Percentiles rank a stretch among this genome's conserved stretches.
Evolutionary conservation across 805 yeast genomes (phyloP).

Genomic region (Jamesozyma hellenica): DNA sequence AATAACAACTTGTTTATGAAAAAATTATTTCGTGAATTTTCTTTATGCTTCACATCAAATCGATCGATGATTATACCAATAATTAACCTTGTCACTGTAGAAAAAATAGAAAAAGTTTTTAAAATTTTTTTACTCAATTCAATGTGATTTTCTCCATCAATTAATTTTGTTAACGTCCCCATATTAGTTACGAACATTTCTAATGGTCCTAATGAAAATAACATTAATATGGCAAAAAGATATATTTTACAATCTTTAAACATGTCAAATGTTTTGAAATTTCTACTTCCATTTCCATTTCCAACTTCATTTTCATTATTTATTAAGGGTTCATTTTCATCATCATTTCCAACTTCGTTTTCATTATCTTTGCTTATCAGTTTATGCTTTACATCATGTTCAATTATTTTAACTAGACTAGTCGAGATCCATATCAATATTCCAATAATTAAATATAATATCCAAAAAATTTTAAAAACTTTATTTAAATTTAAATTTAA

Average conservation of each 20-base stretch:
- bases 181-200: conserved; percentile 79
- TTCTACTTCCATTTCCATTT: not conserved
- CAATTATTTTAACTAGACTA: conserved; percentile 36
- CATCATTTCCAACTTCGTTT: conserved; percentile 5
- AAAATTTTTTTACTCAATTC: conserved; percentile 31
- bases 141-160: conserved; percentile 8
- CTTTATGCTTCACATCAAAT: conserved; percentile 25
- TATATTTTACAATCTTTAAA: conserved; percentile 52
- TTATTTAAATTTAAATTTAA: conserved; percentile 36
- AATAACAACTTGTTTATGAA: conserved; percentile 19
- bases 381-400: not conserved
- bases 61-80: conserved; percentile 65
- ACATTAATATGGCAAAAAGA: conserved; percentile 50
- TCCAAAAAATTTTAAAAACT: conserved; percentile 44
- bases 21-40: too few relatives aligned
- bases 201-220: conserved; percentile 69
- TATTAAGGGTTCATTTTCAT: not conserved
- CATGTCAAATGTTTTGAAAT: conserved; percentile 10
- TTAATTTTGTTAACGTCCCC: conserved; percentile 50
- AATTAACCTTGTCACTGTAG: conserved; percentile 57
- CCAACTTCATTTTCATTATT: not conserved
- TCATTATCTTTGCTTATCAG: not conserved
- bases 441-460: conserved; percentile 47
- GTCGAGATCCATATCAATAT: conserved; percentile 53
- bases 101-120: conserved; percentile 56